Base-by-base conservation (phyloP, 2,329 filamentous ascomycete species). In the Gnomoniopsis smithogilvyi region DNA sequence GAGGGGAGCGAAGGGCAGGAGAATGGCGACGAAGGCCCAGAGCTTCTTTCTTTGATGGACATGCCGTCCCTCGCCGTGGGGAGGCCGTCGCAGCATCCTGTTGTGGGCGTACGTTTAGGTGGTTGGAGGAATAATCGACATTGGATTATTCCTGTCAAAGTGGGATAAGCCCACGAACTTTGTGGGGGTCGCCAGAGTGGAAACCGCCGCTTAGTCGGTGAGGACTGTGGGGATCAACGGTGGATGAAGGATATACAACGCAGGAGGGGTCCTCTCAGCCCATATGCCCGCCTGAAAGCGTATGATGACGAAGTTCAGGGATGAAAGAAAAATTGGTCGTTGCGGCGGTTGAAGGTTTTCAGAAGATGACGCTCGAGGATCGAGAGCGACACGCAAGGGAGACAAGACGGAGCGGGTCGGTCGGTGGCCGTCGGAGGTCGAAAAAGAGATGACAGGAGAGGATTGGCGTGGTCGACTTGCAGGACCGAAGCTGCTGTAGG, bases 1-100 rank as follows among this genome's bases (percentile, higher is more conserved):
- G 65, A 81, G 72, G 51, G 68, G 67, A 51, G 71, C 64, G 70
- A 71, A 77, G 60, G 80, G 77, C 60, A 84, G 69, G 54, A 83
- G 70, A 50, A 83, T 70, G 62, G 82, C 71, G 67, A 76, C 77
- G 68, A 81, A 74, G 70, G 79, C 77, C 69, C 79, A 68, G 72
- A 76, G 64, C 56, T 72, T 66, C 63, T 65, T 69, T 65, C 71
- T 68, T 71, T 71, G 69, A 58, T 70, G 70, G 65, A 70, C 69
- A 76, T 74, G 72, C 78, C 78, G 74, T 73, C 76, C 76, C 73
- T 79, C 77, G 74, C 77, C 77, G 53, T 26, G 24, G 73, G 79
- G 77, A 76, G 80, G 80, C 79, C 80, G 80, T 79, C 79, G 82
- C 76, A 80, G 73, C 80, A 83, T 85, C 64, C 67, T 79, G 76